These are phyloP conservation scores for Kurtzmaniella cleridarum DNA, from an alignment of 805 yeast genomes.

Conservation along the genomic window DNA sequence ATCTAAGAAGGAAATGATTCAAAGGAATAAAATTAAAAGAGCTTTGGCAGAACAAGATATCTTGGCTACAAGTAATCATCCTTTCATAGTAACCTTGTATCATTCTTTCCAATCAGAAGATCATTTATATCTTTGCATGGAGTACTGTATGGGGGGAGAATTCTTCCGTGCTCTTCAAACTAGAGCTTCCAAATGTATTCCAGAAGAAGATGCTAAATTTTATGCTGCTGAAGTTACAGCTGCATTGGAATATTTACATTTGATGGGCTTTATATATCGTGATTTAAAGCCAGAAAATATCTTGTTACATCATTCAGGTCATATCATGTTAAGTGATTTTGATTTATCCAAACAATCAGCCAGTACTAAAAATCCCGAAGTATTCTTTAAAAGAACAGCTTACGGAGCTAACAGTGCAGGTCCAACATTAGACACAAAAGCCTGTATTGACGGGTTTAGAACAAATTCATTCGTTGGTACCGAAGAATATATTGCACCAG, in stretches of 20 bases:
- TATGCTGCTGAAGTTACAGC: conserved; percentile 97
- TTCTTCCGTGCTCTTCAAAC: conserved; percentile 95
- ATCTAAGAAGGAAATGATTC: conserved; percentile 88
- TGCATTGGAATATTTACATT: conserved; percentile 89
- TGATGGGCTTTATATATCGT: conserved; percentile 95
- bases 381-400: conserved; percentile 35
- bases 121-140: conserved; percentile 90
- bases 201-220: conserved; percentile 85
- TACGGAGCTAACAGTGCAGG: conserved; percentile 28
- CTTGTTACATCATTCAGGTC: conserved; percentile 91
- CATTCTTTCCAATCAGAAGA: conserved; percentile 96
- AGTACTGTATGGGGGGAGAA: conserved; percentile 99
- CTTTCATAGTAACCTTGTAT: conserved; percentile 91
- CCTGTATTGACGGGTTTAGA: conserved; percentile 92
- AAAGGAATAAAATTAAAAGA: conserved; percentile 89
- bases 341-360: conserved; percentile 89
- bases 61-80: conserved; percentile 91
- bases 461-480: conserved; percentile 99
- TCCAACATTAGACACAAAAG: conserved; percentile 84
- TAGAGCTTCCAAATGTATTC: conserved; percentile 75
- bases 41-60: conserved; percentile 97
- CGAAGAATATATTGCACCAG: conserved; percentile 98
- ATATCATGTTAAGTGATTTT: conserved; percentile 95
- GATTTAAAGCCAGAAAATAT: conserved; percentile 97
- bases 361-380: conserved; percentile 69